Base-by-base conservation (phyloP, 805 yeast genomes). In the Yarrowia bubula region DNA sequence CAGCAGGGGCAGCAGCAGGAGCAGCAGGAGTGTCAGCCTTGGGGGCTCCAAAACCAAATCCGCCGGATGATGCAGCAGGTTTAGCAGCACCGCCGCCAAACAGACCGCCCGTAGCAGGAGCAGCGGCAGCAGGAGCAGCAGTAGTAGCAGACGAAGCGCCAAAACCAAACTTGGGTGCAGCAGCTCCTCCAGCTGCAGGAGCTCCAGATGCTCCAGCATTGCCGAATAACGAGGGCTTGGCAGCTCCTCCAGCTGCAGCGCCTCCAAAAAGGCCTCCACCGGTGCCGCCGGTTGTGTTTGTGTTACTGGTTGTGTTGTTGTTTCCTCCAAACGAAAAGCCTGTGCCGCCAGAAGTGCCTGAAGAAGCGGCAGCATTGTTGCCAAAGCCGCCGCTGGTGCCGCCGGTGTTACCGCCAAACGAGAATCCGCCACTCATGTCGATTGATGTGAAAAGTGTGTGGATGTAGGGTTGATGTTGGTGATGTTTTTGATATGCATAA, bases 181-280 rank as follows among this genome's bases (percentile, higher is more conserved):
- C 6, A 4, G 50, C n/a, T 4, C 28, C 38, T 10, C 48, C 48
- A 28, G 53, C 13, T 9, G 38, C 14, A 32, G n/a, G n/a, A n/a
- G 38, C 22, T 31, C 51, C 38, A 47, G 38, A 31, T n/a, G 37
- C 35, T 1, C 35, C 35, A 14, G 50, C 4, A 22, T 33, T 32
- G 22, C 51, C 15, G 37, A 48, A 48, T 48, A 48, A 48, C 55
- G 55, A 64, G 15, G 62, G 35, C 22, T 43, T 68, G 35, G 64
- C n/a, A 18, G 55, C 31, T 9, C 66, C 35, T 14, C 38, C 31
- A 3, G 66, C 50, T 9, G 51, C 62, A 4, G 35, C 64, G 8
- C 62, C 57, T 11, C 74, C 72, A 60, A 70, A 70, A 4, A 53
- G 38, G 0, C 57, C 13, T 14, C 57, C 57, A 3, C 44, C 18